phyloP scores from a whole-genome alignment of 257 asterid species.

The Apocynum venetum region DNA sequence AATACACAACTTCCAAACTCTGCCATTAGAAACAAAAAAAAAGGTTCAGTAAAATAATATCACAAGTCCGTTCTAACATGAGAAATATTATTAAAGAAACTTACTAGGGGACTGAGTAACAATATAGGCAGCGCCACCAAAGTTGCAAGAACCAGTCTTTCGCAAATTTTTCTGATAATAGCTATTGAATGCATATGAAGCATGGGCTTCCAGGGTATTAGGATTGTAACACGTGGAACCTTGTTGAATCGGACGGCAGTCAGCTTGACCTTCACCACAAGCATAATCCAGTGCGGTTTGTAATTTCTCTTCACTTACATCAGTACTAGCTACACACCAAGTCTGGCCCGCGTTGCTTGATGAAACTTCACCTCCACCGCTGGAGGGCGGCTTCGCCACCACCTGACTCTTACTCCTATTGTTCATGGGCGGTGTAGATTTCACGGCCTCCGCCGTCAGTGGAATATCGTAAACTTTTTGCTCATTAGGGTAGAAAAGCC shows the following conservation, averaged over 20 bases:
- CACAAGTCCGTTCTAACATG: background rate
- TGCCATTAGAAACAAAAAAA: background rate
- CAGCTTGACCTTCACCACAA: slow-evolving; percentile 80
- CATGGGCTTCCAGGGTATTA: slow-evolving; percentile 60
- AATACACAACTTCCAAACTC: slow-evolving; percentile 18
- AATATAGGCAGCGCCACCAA: slow-evolving; percentile 69
- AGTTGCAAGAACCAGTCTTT: slow-evolving; percentile 59
- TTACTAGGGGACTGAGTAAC: slow-evolving; percentile 76
- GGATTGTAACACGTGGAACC: slow-evolving; percentile 77
- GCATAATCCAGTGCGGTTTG: slow-evolving; percentile 66
- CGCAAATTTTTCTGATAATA: slow-evolving; percentile 73
- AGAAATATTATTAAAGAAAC: slow-evolving; percentile 13
- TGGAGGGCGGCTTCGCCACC: slow-evolving; percentile 15
- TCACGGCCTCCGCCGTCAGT: slow-evolving; percentile 30
- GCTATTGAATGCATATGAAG: slow-evolving; percentile 87
- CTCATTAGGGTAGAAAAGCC: slow-evolving; percentile 64
- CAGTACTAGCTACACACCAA: slow-evolving; percentile 82
- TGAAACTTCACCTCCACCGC: slow-evolving; percentile 23
- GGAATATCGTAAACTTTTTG: slow-evolving; percentile 55
- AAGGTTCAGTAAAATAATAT: background rate
- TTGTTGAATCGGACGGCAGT: slow-evolving; percentile 70
- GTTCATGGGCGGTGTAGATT: slow-evolving; percentile 6
- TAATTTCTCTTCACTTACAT: slow-evolving; percentile 39
- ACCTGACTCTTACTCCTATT: slow-evolving; percentile 36
- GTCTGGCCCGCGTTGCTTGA: slow-evolving; percentile 35